phyloP scores from a whole-genome alignment of 1,284 basidiomycete species.

The Vanrija sp. region DNA sequence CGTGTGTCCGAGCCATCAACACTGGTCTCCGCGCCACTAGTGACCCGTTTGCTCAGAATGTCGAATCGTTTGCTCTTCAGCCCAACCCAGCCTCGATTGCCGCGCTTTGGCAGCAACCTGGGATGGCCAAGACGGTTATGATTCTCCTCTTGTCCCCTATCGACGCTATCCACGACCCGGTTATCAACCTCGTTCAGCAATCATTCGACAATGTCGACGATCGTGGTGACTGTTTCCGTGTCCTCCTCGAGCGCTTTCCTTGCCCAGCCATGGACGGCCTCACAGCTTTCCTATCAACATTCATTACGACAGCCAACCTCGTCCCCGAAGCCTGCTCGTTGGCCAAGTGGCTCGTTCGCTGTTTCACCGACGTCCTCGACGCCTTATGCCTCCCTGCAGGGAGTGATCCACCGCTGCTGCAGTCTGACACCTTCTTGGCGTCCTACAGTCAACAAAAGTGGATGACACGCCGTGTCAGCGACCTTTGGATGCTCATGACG shows the following conservation, averaged over 20 bases:
- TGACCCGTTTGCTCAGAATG: slow-evolving; percentile 59
- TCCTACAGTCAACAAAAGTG: slow-evolving; percentile 24
- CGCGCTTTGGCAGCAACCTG: slow-evolving; percentile 55
- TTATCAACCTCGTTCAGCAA: slow-evolving; percentile 69
- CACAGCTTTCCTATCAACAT: slow-evolving; percentile 61
- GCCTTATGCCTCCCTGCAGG: slow-evolving; percentile 69
- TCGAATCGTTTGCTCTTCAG: slow-evolving; percentile 61
- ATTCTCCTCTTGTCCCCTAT: slow-evolving; percentile 75
- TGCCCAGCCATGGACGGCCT: slow-evolving; percentile 66
- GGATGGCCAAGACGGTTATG: slow-evolving; percentile 57
- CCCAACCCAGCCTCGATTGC: slow-evolving; percentile 54
- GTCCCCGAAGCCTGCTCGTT: slow-evolving; percentile 79
- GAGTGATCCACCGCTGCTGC: slow-evolving; percentile 31
- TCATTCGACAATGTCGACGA: slow-evolving; percentile 83
- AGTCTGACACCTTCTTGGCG: slow-evolving; percentile 51
- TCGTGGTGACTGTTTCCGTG: slow-evolving; percentile 77
- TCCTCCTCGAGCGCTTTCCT: slow-evolving; percentile 64
- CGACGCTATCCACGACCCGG: slow-evolving; percentile 65
- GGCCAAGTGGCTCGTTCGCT: slow-evolving; percentile 81
- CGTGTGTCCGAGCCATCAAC: slow-evolving; percentile 55
- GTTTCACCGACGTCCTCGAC: slow-evolving; percentile 85
- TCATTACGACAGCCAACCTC: slow-evolving; percentile 59
- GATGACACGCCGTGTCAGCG: slow-evolving; percentile 58
- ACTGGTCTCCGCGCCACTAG: slow-evolving; percentile 57
- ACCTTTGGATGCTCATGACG: slow-evolving; percentile 79